These are phyloP conservation scores for Boletus pseudo-olivaceus DNA, from an alignment of 768 basidiomycete species.

Conservation along the genomic window DNA sequence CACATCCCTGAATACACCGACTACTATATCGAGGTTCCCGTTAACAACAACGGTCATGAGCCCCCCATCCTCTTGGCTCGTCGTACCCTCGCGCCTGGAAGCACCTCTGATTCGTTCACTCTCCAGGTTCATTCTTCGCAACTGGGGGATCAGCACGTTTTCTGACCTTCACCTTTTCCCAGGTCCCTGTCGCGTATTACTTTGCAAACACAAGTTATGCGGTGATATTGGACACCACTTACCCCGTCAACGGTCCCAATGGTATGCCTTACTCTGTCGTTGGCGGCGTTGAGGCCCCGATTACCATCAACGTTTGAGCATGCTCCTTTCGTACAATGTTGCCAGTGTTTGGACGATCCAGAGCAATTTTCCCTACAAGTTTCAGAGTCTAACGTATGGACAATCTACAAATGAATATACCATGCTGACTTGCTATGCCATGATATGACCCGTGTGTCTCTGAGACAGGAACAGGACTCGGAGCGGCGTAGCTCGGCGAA, in stretches of 20 bases:
- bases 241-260: conserved; percentile 16
- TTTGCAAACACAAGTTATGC: conserved; percentile 18
- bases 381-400: background rate
- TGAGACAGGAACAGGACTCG: background rate
- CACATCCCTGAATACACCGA: conserved; percentile 26
- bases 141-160: too few relatives aligned
- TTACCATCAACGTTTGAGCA: conserved; percentile 17
- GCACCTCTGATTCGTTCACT: conserved; percentile 13
- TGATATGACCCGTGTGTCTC: background rate
- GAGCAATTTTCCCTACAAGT: background rate
- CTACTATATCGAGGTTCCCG: conserved; percentile 34
- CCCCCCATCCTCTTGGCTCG: conserved; percentile 30
- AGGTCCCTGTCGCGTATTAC: conserved; percentile 27
- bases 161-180: conserved; percentile 2
- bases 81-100: conserved; percentile 9
- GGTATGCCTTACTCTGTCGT: conserved; percentile 23
- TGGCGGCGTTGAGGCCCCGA: conserved; percentile 14
- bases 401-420: background rate
- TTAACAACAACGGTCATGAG: conserved; percentile 29
- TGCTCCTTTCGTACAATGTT: background rate
- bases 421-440: background rate
- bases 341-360: background rate
- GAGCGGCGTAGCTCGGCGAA: too few relatives aligned
- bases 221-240: conserved; percentile 25
- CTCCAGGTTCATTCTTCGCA: conserved; percentile 10